Evolutionary conservation across 345 rosid genomes (phyloP).

Genomic region (Arabidopsis suecica): DNA sequence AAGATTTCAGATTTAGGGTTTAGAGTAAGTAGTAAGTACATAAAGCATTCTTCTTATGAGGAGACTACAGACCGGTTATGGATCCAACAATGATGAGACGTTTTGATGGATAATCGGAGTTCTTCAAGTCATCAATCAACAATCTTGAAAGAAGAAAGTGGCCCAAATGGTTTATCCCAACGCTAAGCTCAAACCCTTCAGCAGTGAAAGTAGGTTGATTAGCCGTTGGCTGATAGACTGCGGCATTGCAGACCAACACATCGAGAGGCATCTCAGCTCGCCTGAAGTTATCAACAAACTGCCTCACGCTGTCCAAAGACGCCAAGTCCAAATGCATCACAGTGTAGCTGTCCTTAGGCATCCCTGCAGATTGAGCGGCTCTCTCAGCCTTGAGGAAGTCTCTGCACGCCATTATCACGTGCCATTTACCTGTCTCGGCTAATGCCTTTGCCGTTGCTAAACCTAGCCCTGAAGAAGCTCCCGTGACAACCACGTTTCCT

Average conservation of each 20-base stretch:
- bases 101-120: conserved; percentile 85
- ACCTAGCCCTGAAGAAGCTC: conserved; percentile 89
- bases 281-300: conserved; percentile 78
- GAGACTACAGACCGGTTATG: conserved; percentile 50
- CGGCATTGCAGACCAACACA: conserved; percentile 94
- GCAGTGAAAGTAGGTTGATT: conserved; percentile 87
- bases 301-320: conserved; percentile 89
- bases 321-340: conserved; percentile 92
- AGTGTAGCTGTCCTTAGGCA: conserved; percentile 81
- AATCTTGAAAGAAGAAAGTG: conserved; percentile 88
- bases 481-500: conserved; percentile 75
- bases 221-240: conserved; percentile 90
- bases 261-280: conserved; percentile 77
- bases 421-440: conserved; percentile 91
- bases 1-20: background rate
- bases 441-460: conserved; percentile 85
- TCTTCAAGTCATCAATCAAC: conserved; percentile 74
- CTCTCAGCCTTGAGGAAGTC: conserved; percentile 46
- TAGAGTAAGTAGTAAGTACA: background rate
- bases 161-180: conserved; percentile 93
- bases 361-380: conserved; percentile 52
- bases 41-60: background rate
- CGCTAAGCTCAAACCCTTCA: conserved; percentile 95
- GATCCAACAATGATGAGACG: conserved; percentile 93
- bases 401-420: conserved; percentile 90